phyloP scores from a whole-genome alignment of 2,329 filamentous ascomycete genomes.

The Ceratocystis colombiana region DNA sequence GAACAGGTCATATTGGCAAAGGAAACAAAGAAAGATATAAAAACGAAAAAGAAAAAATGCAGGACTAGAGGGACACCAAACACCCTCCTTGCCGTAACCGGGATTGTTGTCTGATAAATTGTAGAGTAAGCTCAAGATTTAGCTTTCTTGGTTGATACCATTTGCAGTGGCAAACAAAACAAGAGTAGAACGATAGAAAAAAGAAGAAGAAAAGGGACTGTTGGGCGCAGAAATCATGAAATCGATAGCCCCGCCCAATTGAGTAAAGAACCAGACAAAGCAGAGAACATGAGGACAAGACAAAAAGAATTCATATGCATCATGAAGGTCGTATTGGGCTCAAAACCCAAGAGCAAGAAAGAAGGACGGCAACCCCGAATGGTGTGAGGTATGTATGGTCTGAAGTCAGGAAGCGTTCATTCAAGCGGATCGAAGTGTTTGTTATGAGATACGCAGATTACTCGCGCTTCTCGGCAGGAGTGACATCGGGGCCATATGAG shows the following conservation, averaged over 20 bases:
- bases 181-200: background rate
- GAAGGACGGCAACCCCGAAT: background rate
- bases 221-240: background rate
- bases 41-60: background rate
- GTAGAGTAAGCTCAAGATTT: background rate
- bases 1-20: background rate
- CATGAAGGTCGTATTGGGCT: constrained; percentile 11
- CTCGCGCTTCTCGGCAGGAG: constrained; percentile 42
- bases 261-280: background rate
- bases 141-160: background rate
- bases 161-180: background rate
- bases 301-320: constrained; percentile 13
- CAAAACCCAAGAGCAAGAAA: background rate
- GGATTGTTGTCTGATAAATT: constrained; percentile 1
- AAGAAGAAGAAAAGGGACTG: background rate
- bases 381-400: background rate
- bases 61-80: background rate
- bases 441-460: background rate
- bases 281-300: constrained; percentile 7
- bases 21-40: background rate
- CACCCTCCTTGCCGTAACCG: background rate
- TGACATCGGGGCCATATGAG: constrained; percentile 47
- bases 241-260: background rate
- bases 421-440: background rate
- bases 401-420: constrained; percentile 18